Base-by-base conservation (phyloP, 352 stramenopile species). In the Plasmopara muralis region DNA sequence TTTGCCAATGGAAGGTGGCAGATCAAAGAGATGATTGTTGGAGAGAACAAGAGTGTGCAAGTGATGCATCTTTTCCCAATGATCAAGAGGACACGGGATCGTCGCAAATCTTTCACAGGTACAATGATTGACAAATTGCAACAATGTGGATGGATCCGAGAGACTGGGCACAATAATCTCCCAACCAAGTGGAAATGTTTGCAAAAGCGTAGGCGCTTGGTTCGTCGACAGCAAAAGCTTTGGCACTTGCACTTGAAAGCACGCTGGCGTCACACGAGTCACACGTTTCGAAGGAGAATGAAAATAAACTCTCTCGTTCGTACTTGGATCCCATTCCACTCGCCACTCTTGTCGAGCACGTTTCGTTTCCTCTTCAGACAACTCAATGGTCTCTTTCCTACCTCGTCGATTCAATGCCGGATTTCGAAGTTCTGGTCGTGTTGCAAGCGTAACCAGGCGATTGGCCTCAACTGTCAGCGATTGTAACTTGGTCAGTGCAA, bases 1-100 rank as follows among this genome's bases (percentile, higher is more conserved):
- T 34, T 77, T 70, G 16, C 72, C 76, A 28, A 91, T 75, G 9
- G 80, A 89, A 28, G 64, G 25, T 10, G 80, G 80, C 4, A 91
- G 48, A 1, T 85, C 75, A 39, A 72, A 50, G 0, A 91, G 59
- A 16, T 87, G 64, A 44, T 91, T 91, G 2, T 65, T 66, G 2
- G 70, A 77, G n/a, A 91, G 16, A 14, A 69, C 43, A 16, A 91
- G 72, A 0, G 37, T 35, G 1, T 72, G 55, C 33, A 91, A 45
- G 20, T 65, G 57, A n/a, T 64, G 59, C 10, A 89, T 41, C 6
- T 72, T 55, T 9, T 68, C 74, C 34, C 77, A 71, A 7, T 64
- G 69, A 48, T 91, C 77, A 13, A 89, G 70, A 5, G 64, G 74
- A 10, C 57, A 33, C 8, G 80, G 77, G 5, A 91, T 50, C 0